Base-by-base conservation (phyloP, 23 red algal species). In the Gracilaria domingensis region DNA sequence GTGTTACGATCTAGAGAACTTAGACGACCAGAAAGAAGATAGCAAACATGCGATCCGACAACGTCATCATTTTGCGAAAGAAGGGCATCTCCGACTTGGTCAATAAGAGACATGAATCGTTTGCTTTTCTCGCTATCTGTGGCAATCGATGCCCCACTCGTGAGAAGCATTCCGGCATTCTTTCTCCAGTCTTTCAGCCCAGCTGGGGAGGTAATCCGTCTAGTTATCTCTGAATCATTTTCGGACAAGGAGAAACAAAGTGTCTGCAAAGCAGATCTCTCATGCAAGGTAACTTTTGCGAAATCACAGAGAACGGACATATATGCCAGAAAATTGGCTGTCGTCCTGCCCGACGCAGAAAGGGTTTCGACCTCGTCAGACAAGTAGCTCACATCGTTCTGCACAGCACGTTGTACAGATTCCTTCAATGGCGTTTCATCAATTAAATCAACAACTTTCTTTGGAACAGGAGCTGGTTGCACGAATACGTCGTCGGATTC, bases 121-220 rank as follows among this genome's bases (percentile, higher is more conserved):
- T 78, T 53, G 12, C 45, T 24, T 23, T 32, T 61, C 26, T 37
- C 77, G 32, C 24, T 81, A 42, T 49, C 48, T 6, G 55, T 56
- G 14, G 18, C 20, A 14, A 61, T 23, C 53, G 55, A 81, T 81
- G 77, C 49, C 20, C 75, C 57, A 16, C 42, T 60, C 20, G 72
- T 69, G 2, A 89, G 37, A 33, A 89, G 57, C 24, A 89, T 80
- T 16, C 17, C 51, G 13, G 80, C 86, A 50, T 57, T 78, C 21
- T 89, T 89, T 30, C 86, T 89, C 86, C 86, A 89, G 13, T 89
- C 75, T 28, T 42, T 28, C 8, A 89, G 72, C 7, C 86, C 86
- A 57, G 71, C 69, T 11, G 75, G 12, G 13, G 86, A 89, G 18
- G 86, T 89, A 39, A 71, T 71, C n/a, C 38, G 53, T 36, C 36